These are phyloP conservation scores for Rhodocollybia butyracea DNA, from an alignment of 768 basidiomycete species.

Conservation along the genomic window DNA sequence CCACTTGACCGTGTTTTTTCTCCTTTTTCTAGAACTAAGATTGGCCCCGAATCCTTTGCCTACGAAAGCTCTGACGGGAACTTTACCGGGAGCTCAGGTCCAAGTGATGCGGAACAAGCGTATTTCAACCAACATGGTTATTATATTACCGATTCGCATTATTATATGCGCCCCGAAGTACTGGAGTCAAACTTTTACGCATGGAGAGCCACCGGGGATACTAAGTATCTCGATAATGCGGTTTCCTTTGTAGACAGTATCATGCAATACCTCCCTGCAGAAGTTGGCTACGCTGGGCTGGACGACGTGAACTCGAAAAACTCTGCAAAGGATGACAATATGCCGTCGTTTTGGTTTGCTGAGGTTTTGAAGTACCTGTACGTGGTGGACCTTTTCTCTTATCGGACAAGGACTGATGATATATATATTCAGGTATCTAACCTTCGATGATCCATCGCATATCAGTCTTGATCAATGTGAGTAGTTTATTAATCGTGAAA, in stretches of 20 bases:
- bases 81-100: constrained; percentile 40
- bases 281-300: constrained; percentile 56
- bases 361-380: constrained; percentile 51
- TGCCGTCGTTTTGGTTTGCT: constrained; percentile 68
- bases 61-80: constrained; percentile 53
- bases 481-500: neutral
- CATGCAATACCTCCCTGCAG: constrained; percentile 43
- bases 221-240: constrained; percentile 66
- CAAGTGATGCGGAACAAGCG: constrained; percentile 31
- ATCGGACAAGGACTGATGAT: neutral
- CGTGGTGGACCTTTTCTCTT: neutral
- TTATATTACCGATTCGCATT: constrained; percentile 46
- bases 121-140: constrained; percentile 65
- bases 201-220: constrained; percentile 63
- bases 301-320: constrained; percentile 55
- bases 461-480: constrained; percentile 47
- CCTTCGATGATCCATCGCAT: constrained; percentile 46
- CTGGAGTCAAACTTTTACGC: constrained; percentile 82
- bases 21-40: constrained; percentile 52
- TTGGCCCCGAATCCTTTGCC: constrained; percentile 76
- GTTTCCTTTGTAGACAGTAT: constrained; percentile 55
- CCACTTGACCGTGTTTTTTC: neutral
- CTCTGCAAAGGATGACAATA: constrained; percentile 44
- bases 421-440: constrained; percentile 37
- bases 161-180: constrained; percentile 73